Base-by-base conservation (phyloP, 192 early-diverging fungal species). In the Backusella macrospora region DNA sequence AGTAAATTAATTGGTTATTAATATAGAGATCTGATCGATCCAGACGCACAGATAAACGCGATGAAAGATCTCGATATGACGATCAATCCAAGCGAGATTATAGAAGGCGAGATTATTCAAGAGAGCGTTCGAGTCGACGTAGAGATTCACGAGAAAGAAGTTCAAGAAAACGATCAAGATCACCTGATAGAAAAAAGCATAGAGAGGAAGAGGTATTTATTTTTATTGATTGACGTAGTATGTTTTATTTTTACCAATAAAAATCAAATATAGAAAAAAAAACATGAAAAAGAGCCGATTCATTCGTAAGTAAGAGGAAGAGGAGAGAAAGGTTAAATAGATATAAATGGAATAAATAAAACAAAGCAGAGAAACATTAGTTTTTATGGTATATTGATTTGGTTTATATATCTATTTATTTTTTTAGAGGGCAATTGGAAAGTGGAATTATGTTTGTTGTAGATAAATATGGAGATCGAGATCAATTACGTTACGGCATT, bases 401-500 rank as follows among this genome's bases (percentile, higher is more conserved):
- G 29, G 29, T 34, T 34, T 34, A 34, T 15, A 15, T 63, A 21
- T 46, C 6, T 13, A 8, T 29, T 72, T 26, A 44, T 59, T 7
- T 18, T 18, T n/a, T 23, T 72, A 72, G 26, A 26, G 40, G 26
- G 26, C 59, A 62, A 6, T 5, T 34, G 71, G 71, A 72, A n/a
- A 62, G 10, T 8, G 43, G 71, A 14, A 45, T 34, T 37, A 29
- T 45, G 10, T 62, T 43, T 9, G 71, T 62, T 62, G 34, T 15
- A 1, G n/a, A 42, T 23, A 12, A 23, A 47, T 64, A 23, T 43
- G 44, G 18, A n/a, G 23, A 55, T 62, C 42, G 40, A 34, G 14
- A 45, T 16, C 67, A 29, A 46, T 39, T 68, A 21, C 21, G 79
- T 0, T 68, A 75, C 59, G 75, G 80, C 3, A 38, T 82, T 29